A percentile compares a stretch with the other conserved stretches of the same genome.
These are phyloP conservation scores for Cochlearia excelsa DNA, from an alignment of 345 rosid genomes.

Conservation along the genomic window DNA sequence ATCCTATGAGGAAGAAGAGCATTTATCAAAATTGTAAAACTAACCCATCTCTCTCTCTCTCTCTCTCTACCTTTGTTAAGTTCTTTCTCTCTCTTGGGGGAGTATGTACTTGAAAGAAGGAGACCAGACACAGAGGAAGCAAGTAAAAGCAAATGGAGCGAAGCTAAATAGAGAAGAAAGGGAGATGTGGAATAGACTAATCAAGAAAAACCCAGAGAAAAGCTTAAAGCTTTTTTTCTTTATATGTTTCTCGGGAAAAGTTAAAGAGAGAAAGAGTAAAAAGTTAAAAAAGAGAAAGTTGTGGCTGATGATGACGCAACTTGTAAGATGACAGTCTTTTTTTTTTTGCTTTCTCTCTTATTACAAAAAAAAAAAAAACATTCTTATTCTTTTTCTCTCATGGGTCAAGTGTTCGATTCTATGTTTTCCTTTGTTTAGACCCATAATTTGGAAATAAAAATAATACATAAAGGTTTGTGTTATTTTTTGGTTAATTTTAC, in stretches of 20 bases:
- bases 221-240: constrained; percentile 14
- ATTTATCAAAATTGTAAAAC: neutral
- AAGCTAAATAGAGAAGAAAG: constrained; percentile 3
- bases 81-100: neutral
- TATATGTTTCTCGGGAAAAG: constrained; percentile 14
- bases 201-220: constrained; percentile 36
- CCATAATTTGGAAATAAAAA: too few species aligned
- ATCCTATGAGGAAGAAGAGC: constrained; percentile 21
- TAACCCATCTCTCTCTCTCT: constrained; percentile 33
- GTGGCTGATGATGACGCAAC: constrained; percentile 36
- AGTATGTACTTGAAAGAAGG: constrained; percentile 14
- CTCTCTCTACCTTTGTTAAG: neutral
- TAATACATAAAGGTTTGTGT: too few species aligned
- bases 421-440: too few species aligned
- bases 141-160: constrained; percentile 10
- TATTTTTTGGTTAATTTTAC: too few species aligned
- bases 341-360: constrained; percentile 33
- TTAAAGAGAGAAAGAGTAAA: constrained; percentile 15
- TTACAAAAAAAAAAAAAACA: constrained; percentile 29
- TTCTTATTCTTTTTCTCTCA: constrained; percentile 45
- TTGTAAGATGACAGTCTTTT: constrained; percentile 44
- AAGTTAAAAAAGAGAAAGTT: constrained; percentile 9
- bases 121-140: constrained; percentile 35
- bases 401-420: too few species aligned
- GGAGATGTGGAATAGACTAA: constrained; percentile 33